Evolutionary conservation across 306 rosid genomes (phyloP).

Genomic region (Fragaria vesca): DNA sequence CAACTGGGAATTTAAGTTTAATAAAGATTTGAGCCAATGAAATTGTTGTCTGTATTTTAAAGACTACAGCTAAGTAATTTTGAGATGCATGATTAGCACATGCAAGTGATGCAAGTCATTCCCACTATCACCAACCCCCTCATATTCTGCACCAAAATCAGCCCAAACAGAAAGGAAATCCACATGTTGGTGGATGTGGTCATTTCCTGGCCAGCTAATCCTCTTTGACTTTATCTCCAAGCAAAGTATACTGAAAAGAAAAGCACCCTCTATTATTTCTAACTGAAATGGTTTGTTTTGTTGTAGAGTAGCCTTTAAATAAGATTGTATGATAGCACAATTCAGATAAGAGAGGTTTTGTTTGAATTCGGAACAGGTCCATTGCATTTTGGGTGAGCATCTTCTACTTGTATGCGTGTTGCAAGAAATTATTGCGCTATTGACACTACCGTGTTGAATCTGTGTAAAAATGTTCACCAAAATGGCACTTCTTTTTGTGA

Average conservation of each 20-base stretch:
- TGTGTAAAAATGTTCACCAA: slow-evolving; percentile 33
- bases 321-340: not conserved
- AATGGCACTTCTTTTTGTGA: slow-evolving; percentile 18
- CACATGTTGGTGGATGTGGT: slow-evolving; percentile 20
- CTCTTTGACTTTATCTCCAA: slow-evolving; percentile 31
- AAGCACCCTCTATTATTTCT: slow-evolving; percentile 6
- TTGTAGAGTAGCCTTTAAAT: not conserved
- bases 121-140: not conserved
- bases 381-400: not conserved
- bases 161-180: not conserved
- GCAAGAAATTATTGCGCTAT: not conserved
- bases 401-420: not conserved
- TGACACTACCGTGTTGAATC: not conserved
- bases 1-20: not conserved
- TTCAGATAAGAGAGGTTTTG: slow-evolving; percentile 3
- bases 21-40: not conserved
- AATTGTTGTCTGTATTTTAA: not conserved
- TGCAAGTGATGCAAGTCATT: not conserved
- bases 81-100: not conserved
- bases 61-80: not conserved
- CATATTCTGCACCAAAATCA: not conserved
- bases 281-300: not conserved
- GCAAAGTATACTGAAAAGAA: slow-evolving; percentile 20
- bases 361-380: not conserved
- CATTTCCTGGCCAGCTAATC: slow-evolving; percentile 34